Conservation (phyloP, 2,329 filamentous ascomycete species). For the Venturiaceae sp. region DNA sequence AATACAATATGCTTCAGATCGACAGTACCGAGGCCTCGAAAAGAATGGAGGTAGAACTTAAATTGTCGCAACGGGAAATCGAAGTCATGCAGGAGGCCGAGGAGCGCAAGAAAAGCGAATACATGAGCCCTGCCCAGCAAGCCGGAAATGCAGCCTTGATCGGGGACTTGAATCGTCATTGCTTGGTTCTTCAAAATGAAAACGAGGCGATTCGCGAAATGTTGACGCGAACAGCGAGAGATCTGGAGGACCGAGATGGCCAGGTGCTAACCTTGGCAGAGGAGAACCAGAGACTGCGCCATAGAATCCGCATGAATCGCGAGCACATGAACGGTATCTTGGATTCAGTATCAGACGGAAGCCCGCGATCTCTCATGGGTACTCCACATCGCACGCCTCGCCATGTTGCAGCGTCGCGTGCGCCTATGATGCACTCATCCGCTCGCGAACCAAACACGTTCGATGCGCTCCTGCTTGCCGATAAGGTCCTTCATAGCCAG, state of each 20-base stretch:
- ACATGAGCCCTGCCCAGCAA: constrained; percentile 43
- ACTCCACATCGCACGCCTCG: constrained; percentile 38
- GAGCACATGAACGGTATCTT: constrained; percentile 61
- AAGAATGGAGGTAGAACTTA: constrained; percentile 80
- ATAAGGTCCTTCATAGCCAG: constrained; percentile 69
- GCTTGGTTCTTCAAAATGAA: constrained; percentile 57
- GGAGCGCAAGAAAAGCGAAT: constrained; percentile 44
- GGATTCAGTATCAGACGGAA: constrained; percentile 48
- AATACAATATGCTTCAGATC: constrained; percentile 74
- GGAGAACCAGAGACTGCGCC: constrained; percentile 67
- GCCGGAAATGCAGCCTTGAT: constrained; percentile 48
- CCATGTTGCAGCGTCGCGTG: constrained; percentile 14
- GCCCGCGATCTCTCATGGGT: constrained; percentile 50
- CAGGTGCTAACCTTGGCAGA: constrained; percentile 61
- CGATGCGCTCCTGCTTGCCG: constrained; percentile 63
- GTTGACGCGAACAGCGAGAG: constrained; percentile 62
- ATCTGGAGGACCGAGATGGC: constrained; percentile 70
- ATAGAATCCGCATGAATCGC: constrained; percentile 79
- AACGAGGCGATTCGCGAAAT: constrained; percentile 55
- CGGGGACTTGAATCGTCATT: constrained; percentile 38
- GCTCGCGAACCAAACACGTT: constrained; percentile 52
- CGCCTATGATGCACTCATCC: constrained; percentile 4
- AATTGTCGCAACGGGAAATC: constrained; percentile 81
- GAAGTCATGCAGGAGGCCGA: constrained; percentile 72
- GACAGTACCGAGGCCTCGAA: constrained; percentile 80